These are phyloP conservation scores for Cucurbita moschata DNA, from an alignment of 306 rosid genomes.

Conservation along the genomic window DNA sequence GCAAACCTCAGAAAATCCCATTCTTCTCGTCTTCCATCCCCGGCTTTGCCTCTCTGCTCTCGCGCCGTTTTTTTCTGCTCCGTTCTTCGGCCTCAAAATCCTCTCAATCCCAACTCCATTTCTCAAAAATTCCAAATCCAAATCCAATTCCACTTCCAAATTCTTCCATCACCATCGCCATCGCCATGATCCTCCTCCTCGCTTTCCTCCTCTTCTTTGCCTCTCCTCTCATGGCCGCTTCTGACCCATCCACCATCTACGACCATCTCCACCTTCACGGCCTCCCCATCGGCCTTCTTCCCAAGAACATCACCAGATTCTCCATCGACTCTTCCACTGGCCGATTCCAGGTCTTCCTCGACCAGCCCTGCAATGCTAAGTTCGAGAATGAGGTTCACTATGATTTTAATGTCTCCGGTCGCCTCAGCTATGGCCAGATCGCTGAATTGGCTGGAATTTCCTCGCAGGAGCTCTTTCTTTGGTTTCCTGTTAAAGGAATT, in stretches of 20 bases:
- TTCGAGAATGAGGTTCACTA: conserved; percentile 81
- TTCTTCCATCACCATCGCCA: background rate
- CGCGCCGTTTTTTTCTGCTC: background rate
- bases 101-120: background rate
- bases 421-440: conserved; percentile 43
- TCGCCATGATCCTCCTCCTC: conserved; percentile 3
- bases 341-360: conserved; percentile 37
- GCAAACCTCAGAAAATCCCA: background rate
- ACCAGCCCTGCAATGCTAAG: conserved; percentile 64
- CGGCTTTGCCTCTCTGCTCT: background rate
- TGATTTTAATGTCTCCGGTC: conserved; percentile 52
- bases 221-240: conserved; percentile 1
- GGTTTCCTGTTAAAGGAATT: conserved; percentile 81
- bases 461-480: conserved; percentile 75
- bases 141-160: background rate
- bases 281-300: conserved; percentile 77
- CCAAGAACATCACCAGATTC: conserved; percentile 46
- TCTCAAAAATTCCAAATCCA: background rate
- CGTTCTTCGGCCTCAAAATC: background rate
- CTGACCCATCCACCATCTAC: conserved; percentile 31
- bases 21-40: background rate
- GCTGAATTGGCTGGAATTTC: conserved; percentile 51
- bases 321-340: conserved; percentile 26
- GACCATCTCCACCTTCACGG: conserved; percentile 49
- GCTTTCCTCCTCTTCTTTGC: background rate